Evolutionary conservation across 2,329 filamentous ascomycete genomes (phyloP), one percentile per base, ranked within the genome.

Genomic region (Colletotrichum spaethianum): DNA sequence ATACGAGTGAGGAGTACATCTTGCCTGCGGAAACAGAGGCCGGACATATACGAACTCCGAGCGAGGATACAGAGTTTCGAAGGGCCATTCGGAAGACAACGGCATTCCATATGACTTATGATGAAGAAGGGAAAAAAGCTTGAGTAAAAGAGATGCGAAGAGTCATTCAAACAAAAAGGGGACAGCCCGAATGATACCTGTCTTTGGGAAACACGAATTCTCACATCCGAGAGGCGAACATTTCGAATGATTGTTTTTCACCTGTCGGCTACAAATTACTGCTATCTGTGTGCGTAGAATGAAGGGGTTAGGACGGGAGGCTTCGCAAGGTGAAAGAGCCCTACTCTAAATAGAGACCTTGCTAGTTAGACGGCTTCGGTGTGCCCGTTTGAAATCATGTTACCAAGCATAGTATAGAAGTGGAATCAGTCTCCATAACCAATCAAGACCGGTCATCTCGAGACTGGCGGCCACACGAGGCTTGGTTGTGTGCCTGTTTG

Each of bases 1-100:
- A 79, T 18, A 75, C 74, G 8, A 83, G 82, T 59, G 80, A 82
- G 67, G 80, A 83, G 67, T 79, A 79, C 38, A 81, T 83, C 38
- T 44, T 83, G 20, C 75, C 79, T 5, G 67, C 75, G 2, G 52
- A 78, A 14, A 76, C 36, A 53, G 70, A 38, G 57, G 67, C 26
- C 53, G 66, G 56, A 70, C 38, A 48, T 53, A 33, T 18, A 4
- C 66, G 55, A n/a, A 62, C 59, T 48, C 63, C 60, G 31, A 48
- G 63, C 52, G 65, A 70, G 38, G 63, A 68, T 38, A 57, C 72
- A 6, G 72, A 77, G 42, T 68, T 76, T 36, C 67, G 64, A 9
- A 74, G 77, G 36, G 76, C 76, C 14, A 82, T 83, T 66, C 75
- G 80, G 16, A 83, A 82, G 73, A 82, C 81, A 33, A 81, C 79